phyloP scores from a whole-genome alignment of 129 eudicot species.

The Artemisia argyi region DNA sequence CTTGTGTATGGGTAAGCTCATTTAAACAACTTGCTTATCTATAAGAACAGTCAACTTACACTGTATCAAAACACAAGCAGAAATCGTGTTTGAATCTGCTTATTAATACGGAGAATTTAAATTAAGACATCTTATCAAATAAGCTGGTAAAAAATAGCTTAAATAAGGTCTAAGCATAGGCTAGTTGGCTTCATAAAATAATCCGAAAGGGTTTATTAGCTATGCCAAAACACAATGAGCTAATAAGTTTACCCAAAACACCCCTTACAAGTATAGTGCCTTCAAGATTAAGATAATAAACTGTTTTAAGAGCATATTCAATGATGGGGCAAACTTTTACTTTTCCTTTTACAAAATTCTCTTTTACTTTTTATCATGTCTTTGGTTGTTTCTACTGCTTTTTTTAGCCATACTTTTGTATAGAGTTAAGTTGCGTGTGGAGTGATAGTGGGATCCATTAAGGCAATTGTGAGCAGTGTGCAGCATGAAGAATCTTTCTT shows the following conservation, averaged over 20 bases:
- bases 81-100: too few relatives aligned
- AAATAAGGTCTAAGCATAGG: too few relatives aligned
- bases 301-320: slow-evolving; percentile 23
- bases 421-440: slow-evolving; percentile 20
- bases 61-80: too few relatives aligned
- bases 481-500: slow-evolving; percentile 26
- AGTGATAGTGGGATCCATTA: slow-evolving; percentile 32
- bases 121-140: too few relatives aligned
- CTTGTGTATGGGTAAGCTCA: not conserved
- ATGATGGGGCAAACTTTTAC: slow-evolving; percentile 18
- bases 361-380: slow-evolving; percentile 37
- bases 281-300: slow-evolving; percentile 26
- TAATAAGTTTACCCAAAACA: not conserved
- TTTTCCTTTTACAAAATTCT: slow-evolving; percentile 32
- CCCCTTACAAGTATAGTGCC: slow-evolving; percentile 11
- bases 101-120: too few relatives aligned
- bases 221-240: too few relatives aligned
- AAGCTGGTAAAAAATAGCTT: too few relatives aligned
- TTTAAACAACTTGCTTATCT: too few relatives aligned
- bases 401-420: slow-evolving; percentile 17
- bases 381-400: slow-evolving; percentile 24
- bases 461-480: slow-evolving; percentile 24
- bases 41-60: too few relatives aligned
- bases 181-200: too few relatives aligned
- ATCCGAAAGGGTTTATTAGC: too few relatives aligned